Evolutionary conservation across 2,329 filamentous ascomycete genomes (phyloP).

Genomic region (Trichoderma sp.): DNA sequence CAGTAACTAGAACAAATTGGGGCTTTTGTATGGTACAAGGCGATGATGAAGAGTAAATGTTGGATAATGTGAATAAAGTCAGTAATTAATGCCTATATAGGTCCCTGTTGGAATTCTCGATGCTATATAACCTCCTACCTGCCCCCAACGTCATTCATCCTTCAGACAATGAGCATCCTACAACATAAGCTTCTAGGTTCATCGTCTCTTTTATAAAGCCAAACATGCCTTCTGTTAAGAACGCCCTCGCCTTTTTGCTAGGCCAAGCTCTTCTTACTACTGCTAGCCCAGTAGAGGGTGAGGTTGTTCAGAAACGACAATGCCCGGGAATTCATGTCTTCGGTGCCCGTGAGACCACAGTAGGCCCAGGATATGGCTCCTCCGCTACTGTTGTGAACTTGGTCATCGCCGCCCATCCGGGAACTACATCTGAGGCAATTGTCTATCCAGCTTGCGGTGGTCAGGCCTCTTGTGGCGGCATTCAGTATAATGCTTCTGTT

Average conservation of each 20-base stretch:
- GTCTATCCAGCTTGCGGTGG: conserved; percentile 65
- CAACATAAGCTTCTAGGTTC: background rate
- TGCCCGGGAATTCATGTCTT: conserved; percentile 43
- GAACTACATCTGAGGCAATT: conserved; percentile 57
- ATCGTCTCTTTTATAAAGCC: background rate
- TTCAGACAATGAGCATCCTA: background rate
- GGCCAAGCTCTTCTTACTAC: conserved; percentile 2
- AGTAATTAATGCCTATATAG: background rate
- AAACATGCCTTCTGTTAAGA: conserved; percentile 9
- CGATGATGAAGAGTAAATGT: background rate
- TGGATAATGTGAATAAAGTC: background rate
- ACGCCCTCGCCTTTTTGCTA: background rate
- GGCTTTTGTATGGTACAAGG: background rate
- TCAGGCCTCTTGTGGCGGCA: conserved; percentile 56
- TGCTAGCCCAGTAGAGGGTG: background rate
- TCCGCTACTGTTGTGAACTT: conserved; percentile 52
- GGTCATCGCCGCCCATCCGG: conserved; percentile 49
- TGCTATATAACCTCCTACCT: background rate
- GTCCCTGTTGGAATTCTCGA: background rate
- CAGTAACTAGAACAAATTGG: background rate
- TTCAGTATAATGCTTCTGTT: conserved; percentile 58
- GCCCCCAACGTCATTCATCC: background rate
- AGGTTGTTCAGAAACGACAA: conserved; percentile 1
- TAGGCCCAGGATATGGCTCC: conserved; percentile 54
- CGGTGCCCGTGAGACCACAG: conserved; percentile 51